Evolutionary conservation across 768 basidiomycete genomes (phyloP), one percentile per base, ranked within the genome.

Genomic region (Tubosaeta brunneosetosa): DNA sequence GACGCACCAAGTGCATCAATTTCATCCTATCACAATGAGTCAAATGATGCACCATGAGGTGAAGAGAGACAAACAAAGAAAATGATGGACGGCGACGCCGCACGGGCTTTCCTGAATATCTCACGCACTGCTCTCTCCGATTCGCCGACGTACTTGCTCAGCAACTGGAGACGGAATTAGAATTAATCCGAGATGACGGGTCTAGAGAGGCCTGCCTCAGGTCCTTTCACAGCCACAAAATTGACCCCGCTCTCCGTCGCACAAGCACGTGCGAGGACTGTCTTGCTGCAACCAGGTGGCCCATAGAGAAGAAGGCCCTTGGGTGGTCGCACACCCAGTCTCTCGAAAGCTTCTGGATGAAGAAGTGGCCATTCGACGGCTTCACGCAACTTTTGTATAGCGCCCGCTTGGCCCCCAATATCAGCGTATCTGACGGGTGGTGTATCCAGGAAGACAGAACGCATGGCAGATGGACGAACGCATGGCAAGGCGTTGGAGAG

Each of bases 121-220:
- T 98, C 95, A 31, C 97, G 82, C 13, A 99, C 89, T 0, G 92
- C 91, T 40, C 90, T 80, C 70, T 99, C 97, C 0, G 94, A 97
- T 72, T 99, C 97, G 19, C 97, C 97, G 16, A 99, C 93, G 61
- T 86, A 99, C 71, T 98, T 98, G 73, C 88, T 98, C 48, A 98
- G 67, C 0, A 99, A 79, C 94, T 98, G 62, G n/a, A 58, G 22
- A 41, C 38, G 49, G 43, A 14, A 10, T 55, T 26, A 53, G 47
- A 44, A 36, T 19, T 31, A 51, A 29, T 49, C 22, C 32, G 16
- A 31, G 17, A 32, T 13, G 16, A 27, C 14, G 29, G 17, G 9
- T 46, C 19, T 27, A 40, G 22, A 22, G 22, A 22, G 22, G 59
- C 80, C 58, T 58, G 90, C 95, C 81, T 99, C 97, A 1, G 97